These are phyloP conservation scores for Trichoderma arundinaceum DNA, from an alignment of 2,329 filamentous ascomycete species.

Conservation along the genomic window DNA sequence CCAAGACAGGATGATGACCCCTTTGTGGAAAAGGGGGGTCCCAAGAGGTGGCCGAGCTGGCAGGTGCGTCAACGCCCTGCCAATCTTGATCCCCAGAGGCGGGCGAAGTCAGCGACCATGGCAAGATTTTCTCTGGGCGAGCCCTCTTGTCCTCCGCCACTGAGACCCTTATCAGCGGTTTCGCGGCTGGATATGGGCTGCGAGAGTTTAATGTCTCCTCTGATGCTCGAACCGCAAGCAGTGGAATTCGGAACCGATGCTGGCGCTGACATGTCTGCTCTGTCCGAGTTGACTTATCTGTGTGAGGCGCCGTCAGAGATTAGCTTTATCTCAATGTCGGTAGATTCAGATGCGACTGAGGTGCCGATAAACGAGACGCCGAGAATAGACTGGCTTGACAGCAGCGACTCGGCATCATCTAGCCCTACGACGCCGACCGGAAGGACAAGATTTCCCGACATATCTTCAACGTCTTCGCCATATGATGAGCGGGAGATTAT, in stretches of 20 bases:
- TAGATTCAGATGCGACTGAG: constrained; percentile 36
- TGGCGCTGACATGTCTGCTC: not conserved
- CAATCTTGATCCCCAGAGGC: constrained; percentile 12
- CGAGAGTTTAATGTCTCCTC: constrained; percentile 4
- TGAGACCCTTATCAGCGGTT: constrained; percentile 35
- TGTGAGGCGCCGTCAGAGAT: constrained; percentile 33
- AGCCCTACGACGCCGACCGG: constrained; percentile 29
- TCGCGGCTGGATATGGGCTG: not conserved
- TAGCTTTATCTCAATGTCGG: constrained; percentile 40
- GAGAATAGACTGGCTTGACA: constrained; percentile 21
- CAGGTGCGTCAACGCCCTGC: constrained; percentile 18
- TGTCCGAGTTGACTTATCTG: constrained; percentile 12
- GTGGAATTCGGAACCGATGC: not conserved
- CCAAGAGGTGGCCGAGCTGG: constrained; percentile 2
- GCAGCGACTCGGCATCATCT: constrained; percentile 28
- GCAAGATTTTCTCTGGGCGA: constrained; percentile 6
- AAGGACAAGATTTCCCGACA: not conserved
- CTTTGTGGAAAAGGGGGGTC: constrained; percentile 40
- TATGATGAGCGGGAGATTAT: constrained; percentile 46
- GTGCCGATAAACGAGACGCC: constrained; percentile 33
- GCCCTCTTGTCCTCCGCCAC: constrained; percentile 27
- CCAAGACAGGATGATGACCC: constrained; percentile 40
- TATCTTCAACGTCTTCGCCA: constrained; percentile 40
- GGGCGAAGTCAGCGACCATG: constrained; percentile 1
- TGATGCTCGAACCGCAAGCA: not conserved